phyloP scores from a whole-genome alignment of 2,329 filamentous ascomycete species.

The Fusarium liriodendri region DNA sequence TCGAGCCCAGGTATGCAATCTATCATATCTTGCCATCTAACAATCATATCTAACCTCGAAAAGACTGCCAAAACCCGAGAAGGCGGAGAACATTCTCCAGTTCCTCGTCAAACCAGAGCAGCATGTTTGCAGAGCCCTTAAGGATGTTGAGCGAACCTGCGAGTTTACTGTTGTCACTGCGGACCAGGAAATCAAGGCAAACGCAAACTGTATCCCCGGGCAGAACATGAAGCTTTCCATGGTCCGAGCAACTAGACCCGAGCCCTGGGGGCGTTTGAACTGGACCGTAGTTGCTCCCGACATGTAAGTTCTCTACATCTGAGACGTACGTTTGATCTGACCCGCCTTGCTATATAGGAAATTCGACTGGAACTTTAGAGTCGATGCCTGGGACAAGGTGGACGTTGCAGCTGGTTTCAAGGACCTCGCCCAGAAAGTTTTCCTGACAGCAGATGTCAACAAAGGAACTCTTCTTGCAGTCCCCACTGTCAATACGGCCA shows the following conservation, averaged over 20 bases:
- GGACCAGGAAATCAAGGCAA: slow-evolving; percentile 37
- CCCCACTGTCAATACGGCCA: slow-evolving; percentile 22
- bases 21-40: background rate
- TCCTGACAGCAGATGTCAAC: slow-evolving; percentile 20
- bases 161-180: slow-evolving; percentile 36
- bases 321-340: slow-evolving; percentile 10
- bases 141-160: slow-evolving; percentile 25
- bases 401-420: slow-evolving; percentile 33
- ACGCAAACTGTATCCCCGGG: slow-evolving; percentile 11
- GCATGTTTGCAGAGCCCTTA: slow-evolving; percentile 22
- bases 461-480: slow-evolving; percentile 17
- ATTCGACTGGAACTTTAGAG: slow-evolving; percentile 50
- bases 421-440: slow-evolving; percentile 36
- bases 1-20: slow-evolving; percentile 44
- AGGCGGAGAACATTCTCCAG: slow-evolving; percentile 30
- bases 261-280: slow-evolving; percentile 41
- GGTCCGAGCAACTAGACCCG: slow-evolving; percentile 33
- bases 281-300: slow-evolving; percentile 51
- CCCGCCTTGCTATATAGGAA: slow-evolving; percentile 31
- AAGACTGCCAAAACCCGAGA: slow-evolving; percentile 28
- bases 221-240: slow-evolving; percentile 37
- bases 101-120: slow-evolving; percentile 22
- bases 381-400: slow-evolving; percentile 41
- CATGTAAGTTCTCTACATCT: slow-evolving; percentile 42
- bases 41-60: slow-evolving; percentile 9